A percentile compares a stretch with the other conserved stretches of the same genome.
These are phyloP conservation scores for Colletotrichum phormii DNA, from an alignment of 2,329 filamentous ascomycete species.

Conservation along the genomic window DNA sequence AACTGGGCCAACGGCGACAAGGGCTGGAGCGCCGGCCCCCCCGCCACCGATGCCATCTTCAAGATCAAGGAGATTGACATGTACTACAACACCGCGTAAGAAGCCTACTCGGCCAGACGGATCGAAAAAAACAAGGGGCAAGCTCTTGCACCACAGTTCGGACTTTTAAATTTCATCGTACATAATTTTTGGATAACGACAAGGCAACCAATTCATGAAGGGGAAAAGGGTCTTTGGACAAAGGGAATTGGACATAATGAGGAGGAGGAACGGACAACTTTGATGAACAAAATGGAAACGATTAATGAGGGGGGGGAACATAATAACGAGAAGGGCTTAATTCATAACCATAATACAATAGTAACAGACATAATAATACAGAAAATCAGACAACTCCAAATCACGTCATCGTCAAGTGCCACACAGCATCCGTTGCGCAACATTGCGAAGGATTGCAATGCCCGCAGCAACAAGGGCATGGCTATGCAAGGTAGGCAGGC, in stretches of 20 bases:
- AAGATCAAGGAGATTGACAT: conserved; percentile 37
- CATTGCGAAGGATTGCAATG: neutral
- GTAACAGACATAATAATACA: neutral
- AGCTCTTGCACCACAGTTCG: neutral
- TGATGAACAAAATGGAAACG: neutral
- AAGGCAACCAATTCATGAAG: neutral
- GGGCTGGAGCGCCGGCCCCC: conserved; percentile 45
- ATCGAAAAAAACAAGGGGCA: neutral
- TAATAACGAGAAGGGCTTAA: neutral
- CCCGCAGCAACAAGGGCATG: neutral
- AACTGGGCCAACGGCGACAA: conserved; percentile 48
- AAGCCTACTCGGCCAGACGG: neutral
- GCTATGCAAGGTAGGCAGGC: neutral
- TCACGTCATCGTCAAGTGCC: neutral
- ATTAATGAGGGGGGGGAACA: neutral
- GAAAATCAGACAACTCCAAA: neutral
- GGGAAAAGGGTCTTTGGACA: neutral
- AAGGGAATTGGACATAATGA: neutral
- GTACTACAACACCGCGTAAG: conserved; percentile 45
- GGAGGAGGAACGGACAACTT: neutral
- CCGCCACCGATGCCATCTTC: conserved; percentile 39
- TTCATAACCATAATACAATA: neutral
- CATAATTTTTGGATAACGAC: neutral
- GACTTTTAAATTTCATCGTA: neutral
- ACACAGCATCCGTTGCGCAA: neutral